phyloP scores from a whole-genome alignment of 2,329 filamentous ascomycete genomes.

The Penicillium crustosum region DNA sequence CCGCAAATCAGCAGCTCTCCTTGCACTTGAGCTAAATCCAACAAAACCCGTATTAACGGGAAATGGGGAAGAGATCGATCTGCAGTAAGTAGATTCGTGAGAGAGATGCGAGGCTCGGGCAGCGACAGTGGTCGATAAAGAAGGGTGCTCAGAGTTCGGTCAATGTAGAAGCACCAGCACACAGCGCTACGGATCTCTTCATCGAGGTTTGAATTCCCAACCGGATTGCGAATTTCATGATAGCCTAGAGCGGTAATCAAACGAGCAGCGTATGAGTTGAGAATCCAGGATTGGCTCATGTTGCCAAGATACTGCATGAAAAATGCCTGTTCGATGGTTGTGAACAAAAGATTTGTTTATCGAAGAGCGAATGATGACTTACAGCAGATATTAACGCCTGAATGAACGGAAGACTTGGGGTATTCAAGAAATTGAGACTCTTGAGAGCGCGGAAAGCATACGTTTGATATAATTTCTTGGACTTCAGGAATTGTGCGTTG shows the following conservation, averaged over 20 bases:
- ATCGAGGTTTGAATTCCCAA: constrained; percentile 4
- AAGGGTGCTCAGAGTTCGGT: constrained; percentile 29
- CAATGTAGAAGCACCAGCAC: constrained; percentile 32
- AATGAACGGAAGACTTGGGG: constrained; percentile 20
- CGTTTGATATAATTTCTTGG: constrained; percentile 22
- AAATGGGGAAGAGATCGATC: constrained; percentile 5
- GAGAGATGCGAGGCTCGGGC: constrained; percentile 14
- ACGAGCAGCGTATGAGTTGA: constrained; percentile 29
- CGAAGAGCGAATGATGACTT: constrained; percentile 1
- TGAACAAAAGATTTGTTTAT: neutral
- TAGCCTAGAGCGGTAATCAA: constrained; percentile 27
- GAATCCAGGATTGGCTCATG: constrained; percentile 26
- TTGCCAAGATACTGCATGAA: constrained; percentile 29
- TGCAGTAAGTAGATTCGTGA: constrained; percentile 2
- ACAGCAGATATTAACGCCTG: constrained; percentile 30
- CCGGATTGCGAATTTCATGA: constrained; percentile 12
- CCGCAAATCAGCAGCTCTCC: constrained; percentile 13
- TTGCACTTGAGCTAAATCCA: constrained; percentile 19
- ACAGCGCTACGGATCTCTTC: constrained; percentile 24
- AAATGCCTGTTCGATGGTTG: constrained; percentile 15
- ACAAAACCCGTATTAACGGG: constrained; percentile 14
- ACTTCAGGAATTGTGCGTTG: constrained; percentile 18
- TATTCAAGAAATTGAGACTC: constrained; percentile 20
- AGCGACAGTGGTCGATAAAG: constrained; percentile 24
- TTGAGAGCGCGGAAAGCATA: constrained; percentile 18